Conservation (phyloP, 371 early-diverging fungal species). For the Hamiltosporidium tvaerminnensis region DNA sequence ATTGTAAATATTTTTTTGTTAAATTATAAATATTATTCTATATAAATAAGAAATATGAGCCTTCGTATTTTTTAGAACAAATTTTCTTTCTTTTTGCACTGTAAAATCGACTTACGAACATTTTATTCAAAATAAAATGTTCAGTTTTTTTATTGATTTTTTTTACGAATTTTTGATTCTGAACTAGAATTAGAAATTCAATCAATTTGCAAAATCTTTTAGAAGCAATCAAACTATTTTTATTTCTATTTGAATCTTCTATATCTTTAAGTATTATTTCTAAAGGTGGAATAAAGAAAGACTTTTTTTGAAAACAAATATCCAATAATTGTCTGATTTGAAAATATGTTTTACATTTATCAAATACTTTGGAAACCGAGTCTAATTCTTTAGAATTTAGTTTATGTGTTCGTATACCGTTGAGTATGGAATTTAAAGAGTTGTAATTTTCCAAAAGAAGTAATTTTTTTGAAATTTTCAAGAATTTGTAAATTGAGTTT, state of each 20-base stretch:
- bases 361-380: slow-evolving; percentile 1
- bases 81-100: too few species aligned
- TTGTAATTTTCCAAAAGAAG: slow-evolving; percentile 20
- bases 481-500: slow-evolving; percentile 7
- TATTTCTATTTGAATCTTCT: slow-evolving; percentile 18
- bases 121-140: slow-evolving; percentile 1
- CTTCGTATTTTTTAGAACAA: too few species aligned
- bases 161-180: background rate
- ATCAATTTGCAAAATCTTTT: slow-evolving; percentile 20
- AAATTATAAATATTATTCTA: too few species aligned
- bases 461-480: slow-evolving; percentile 1
- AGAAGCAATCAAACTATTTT: slow-evolving; percentile 18
- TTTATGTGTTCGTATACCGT: slow-evolving; percentile 7
- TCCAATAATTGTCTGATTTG: slow-evolving; percentile 10
- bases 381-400: slow-evolving; percentile 1
- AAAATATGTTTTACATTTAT: slow-evolving; percentile 1
- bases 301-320: background rate
- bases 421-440: slow-evolving; percentile 2
- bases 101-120: too few species aligned
- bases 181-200: slow-evolving; percentile 10
- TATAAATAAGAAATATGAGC: too few species aligned
- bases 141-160: background rate
- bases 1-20: too few species aligned
- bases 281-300: slow-evolving; percentile 18
- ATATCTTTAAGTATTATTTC: slow-evolving; percentile 25